phyloP scores from a whole-genome alignment of 2,329 filamentous ascomycete species.

The Alternaria sp. region DNA sequence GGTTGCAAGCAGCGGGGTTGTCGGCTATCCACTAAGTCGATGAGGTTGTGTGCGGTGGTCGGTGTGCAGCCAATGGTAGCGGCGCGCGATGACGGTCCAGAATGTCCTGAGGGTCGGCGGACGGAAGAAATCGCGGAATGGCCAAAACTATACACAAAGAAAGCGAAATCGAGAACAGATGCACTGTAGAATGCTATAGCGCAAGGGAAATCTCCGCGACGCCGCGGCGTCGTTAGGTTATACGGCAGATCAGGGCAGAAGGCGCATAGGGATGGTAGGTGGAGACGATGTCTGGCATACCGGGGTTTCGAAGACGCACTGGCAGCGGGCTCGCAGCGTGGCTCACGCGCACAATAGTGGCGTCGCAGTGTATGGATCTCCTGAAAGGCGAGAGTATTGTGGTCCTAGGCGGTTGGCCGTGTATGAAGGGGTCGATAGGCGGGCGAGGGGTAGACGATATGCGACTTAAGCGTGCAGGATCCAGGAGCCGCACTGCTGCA shows the following conservation, averaged over 20 bases:
- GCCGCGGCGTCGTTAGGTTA: conserved; percentile 43
- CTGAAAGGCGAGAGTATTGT: conserved; percentile 22
- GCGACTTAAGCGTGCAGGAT: conserved; percentile 32
- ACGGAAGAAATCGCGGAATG: conserved; percentile 19
- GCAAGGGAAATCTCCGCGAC: conserved; percentile 43
- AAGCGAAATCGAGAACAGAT: conserved; percentile 25
- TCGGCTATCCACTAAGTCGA: conserved; percentile 35
- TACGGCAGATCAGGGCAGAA: conserved; percentile 42
- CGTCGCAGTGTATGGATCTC: conserved; percentile 25
- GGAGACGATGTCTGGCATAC: conserved; percentile 43
- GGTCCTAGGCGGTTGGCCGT: conserved; percentile 17
- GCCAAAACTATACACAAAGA: conserved; percentile 20
- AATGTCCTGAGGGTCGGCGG: conserved; percentile 24
- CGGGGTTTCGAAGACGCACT: conserved; percentile 31
- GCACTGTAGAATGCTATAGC: conserved; percentile 37
- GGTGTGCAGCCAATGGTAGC: conserved; percentile 35
- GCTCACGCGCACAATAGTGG: conserved; percentile 46
- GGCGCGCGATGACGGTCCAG: conserved; percentile 26
- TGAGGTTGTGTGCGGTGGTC: conserved; percentile 31
- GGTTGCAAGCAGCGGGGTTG: conserved; percentile 43
- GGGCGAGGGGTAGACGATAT: conserved; percentile 34
- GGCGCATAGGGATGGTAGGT: conserved; percentile 44
- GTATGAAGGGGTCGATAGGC: conserved; percentile 32
- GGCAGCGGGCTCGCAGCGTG: conserved; percentile 40
- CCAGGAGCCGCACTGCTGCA: conserved; percentile 32